Conservation (phyloP, 257 asterid species). For the Rauvolfia tetraphylla region DNA sequence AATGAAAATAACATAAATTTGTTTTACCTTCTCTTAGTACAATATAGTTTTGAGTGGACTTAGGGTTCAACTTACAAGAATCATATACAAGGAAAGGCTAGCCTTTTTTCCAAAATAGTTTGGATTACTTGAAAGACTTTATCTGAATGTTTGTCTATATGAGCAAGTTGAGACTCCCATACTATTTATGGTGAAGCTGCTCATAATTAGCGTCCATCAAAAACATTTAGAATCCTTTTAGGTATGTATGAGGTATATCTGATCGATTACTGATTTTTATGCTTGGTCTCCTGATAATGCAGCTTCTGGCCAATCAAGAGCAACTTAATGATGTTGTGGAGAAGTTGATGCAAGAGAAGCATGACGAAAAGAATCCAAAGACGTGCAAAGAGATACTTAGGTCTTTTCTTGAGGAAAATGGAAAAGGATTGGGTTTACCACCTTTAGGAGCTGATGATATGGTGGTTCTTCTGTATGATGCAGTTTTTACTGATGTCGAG, state of each 20-base stretch:
- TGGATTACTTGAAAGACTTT: not conserved
- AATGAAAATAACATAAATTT: not conserved
- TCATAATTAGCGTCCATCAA: not conserved
- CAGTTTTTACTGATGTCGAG: slow-evolving; percentile 33
- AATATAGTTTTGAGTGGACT: not conserved
- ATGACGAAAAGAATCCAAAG: slow-evolving; percentile 16
- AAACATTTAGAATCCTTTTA: not conserved
- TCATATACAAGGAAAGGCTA: not conserved
- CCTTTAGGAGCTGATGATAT: slow-evolving; percentile 41
- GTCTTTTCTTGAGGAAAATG: slow-evolving; percentile 38
- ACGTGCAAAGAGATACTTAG: slow-evolving; percentile 26
- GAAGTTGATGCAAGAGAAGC: slow-evolving; percentile 29
- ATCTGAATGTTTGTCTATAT: not conserved
- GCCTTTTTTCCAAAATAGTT: no score
- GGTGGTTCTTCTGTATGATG: slow-evolving; percentile 36
- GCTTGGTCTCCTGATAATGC: slow-evolving; percentile 12
- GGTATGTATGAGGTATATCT: not conserved
- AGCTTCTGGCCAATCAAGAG: slow-evolving; percentile 40
- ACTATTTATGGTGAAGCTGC: not conserved
- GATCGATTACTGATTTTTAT: not conserved
- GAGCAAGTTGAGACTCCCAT: not conserved
- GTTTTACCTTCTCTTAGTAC: not conserved
- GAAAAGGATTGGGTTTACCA: slow-evolving; percentile 44
- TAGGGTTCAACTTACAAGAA: not conserved
- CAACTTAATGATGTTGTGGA: slow-evolving; percentile 29